Evolutionary conservation across 73 alveolate genomes (phyloP), one percentile per base, ranked within the genome.

Genomic region (Paraurostyla sp.): DNA sequence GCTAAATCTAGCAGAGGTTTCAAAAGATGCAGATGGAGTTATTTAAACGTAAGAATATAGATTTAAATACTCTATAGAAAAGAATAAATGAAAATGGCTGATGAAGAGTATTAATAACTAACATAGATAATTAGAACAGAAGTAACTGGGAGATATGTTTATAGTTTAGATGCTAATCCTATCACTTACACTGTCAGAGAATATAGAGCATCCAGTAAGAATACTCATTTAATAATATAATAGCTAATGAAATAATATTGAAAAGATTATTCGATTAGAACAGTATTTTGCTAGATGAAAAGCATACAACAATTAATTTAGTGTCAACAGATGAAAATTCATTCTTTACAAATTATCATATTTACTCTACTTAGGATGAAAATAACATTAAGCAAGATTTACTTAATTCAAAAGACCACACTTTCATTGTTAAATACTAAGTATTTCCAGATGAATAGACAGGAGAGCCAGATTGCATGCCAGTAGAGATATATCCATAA

Each of bases 391-490:
- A 48, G 27, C 42, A 52, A 46, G 71, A 73, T 6, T 9, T 16
- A 25, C 29, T 73, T 20, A 73, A 73, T 35, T 16, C 43, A n/a
- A 65, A 59, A 4, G 76, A 88, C 4, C 87, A 88, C 59, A 36
- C 59, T 0, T 88, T 92, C 38, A 81, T 42, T 22, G 87, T 92
- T 25, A 32, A 81, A 20, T 92, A 88, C 86, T 57, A 92, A 71
- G 75, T 88, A 4, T 73, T 87, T 36, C 63, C 43, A 25, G 20
- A 82, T 62, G 94, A 73, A 33, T 90, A 89, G 0, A 83, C 65
- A 65, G 76, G 33, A 27, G n/a, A n/a, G n/a, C n/a, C n/a, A n/a
- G 92, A 81, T 40, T 92, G 97, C 63, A 75, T 91, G 52, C 97
- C 97, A 0, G 45, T 92, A 27, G 82, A 78, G 36, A 82, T 92